These are phyloP conservation scores for Elymus sibiricus DNA, from an alignment of 176 grass and related monocot genomes.

Conservation along the genomic window DNA sequence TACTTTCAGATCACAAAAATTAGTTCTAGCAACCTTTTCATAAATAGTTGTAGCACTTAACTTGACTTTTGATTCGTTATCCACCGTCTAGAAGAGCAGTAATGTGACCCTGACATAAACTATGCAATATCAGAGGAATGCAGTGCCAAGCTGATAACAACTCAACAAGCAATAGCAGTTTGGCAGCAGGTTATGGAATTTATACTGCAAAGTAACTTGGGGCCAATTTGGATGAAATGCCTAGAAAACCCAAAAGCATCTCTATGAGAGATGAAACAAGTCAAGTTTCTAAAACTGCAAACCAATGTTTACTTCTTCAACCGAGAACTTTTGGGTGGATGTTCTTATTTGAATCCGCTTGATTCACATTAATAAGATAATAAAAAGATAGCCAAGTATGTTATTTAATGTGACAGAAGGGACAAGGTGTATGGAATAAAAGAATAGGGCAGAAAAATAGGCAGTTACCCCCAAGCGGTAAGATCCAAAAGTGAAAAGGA, in stretches of 20 bases:
- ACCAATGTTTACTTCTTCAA: neutral
- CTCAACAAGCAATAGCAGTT: neutral
- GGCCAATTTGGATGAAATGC: neutral
- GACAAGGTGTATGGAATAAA: constrained; percentile 13
- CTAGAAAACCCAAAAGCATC: neutral
- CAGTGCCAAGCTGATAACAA: neutral
- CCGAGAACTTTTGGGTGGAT: neutral
- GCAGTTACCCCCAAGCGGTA: constrained; percentile 84
- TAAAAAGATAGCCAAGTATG: neutral
- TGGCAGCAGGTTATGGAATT: neutral
- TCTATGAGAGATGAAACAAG: neutral
- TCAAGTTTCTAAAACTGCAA: constrained; percentile 14
- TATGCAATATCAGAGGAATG: neutral
- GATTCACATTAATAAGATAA: neutral
- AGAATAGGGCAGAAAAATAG: neutral
- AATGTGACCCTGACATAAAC: neutral
- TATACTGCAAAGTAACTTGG: neutral
- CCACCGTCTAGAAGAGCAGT: neutral
- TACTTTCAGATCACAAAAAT: neutral
- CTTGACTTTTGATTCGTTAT: constrained; percentile 1
- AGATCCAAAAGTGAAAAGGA: constrained; percentile 93
- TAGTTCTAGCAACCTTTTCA: neutral
- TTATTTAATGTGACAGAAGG: neutral
- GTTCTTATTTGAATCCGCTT: neutral
- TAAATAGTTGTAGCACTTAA: neutral